A percentile compares a stretch with the other conserved stretches of the same genome.
phyloP scores from a whole-genome alignment of 2,329 filamentous ascomycete species.

The Penicillium digitatum region DNA sequence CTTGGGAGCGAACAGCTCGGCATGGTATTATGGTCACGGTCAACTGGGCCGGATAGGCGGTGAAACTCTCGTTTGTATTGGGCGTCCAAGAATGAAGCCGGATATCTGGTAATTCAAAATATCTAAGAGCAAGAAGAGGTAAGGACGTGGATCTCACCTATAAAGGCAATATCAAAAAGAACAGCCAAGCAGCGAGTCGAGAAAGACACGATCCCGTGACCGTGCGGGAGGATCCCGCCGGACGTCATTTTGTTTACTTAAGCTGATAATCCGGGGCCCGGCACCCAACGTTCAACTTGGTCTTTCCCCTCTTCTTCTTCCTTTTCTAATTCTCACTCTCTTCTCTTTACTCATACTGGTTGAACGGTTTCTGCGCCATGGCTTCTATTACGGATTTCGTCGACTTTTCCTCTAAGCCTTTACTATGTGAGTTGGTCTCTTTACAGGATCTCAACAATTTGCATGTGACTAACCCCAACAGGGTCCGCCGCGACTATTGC shows the following conservation, averaged over 20 bases:
- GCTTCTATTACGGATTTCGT: conserved; percentile 44
- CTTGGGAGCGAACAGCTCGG: conserved; percentile 17
- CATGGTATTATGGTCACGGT: conserved; percentile 9
- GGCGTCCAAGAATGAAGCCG: not conserved
- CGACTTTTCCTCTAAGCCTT: conserved; percentile 63
- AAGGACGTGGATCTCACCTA: not conserved
- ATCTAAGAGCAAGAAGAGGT: not conserved
- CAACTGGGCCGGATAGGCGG: not conserved
- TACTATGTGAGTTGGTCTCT: conserved; percentile 56
- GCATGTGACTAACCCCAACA: conserved; percentile 43
- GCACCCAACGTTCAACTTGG: conserved; percentile 2
- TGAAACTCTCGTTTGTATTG: not conserved
- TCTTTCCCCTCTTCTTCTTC: conserved; percentile 9
- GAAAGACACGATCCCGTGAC: conserved; percentile 22
- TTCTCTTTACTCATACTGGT: conserved; percentile 3
- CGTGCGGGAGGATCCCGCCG: conserved; percentile 6
- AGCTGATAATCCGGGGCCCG: conserved; percentile 8
- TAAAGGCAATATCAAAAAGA: not conserved
- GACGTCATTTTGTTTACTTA: conserved; percentile 28
- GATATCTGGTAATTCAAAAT: not conserved
- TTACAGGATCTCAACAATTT: conserved; percentile 17
- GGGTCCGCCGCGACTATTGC: conserved; percentile 77
- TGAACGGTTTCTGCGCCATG: conserved; percentile 25
- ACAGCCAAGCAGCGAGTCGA: conserved; percentile 3
- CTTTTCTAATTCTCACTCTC: conserved; percentile 5